A percentile compares a stretch with the other conserved stretches of the same genome.
Conservation (phyloP, 306 rosid genomes). For the Cucurbita maxima region DNA sequence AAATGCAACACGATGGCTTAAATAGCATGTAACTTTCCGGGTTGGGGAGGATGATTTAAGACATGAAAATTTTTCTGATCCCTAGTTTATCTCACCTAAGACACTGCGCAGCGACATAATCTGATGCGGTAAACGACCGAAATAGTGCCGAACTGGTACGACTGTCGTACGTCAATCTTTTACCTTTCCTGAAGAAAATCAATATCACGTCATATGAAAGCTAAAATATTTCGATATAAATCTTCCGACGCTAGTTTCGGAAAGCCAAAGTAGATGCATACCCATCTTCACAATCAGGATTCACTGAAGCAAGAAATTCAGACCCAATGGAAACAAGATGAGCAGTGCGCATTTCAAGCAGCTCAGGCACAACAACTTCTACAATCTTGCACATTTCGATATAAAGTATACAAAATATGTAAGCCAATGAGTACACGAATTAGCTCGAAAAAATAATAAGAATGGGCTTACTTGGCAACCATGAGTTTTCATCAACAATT, state of each 20-base stretch:
- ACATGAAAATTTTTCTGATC: background rate
- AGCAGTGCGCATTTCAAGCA: constrained; percentile 62
- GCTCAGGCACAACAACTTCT: constrained; percentile 80
- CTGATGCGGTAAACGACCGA: constrained; percentile 65
- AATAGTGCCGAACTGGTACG: constrained; percentile 74
- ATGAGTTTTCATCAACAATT: constrained; percentile 36
- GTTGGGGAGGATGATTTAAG: background rate
- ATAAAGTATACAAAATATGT: background rate
- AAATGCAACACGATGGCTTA: too few relatives aligned
- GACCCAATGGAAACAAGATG: constrained; percentile 85
- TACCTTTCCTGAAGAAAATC: constrained; percentile 32
- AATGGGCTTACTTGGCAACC: constrained; percentile 70
- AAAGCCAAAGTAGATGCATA: constrained; percentile 28
- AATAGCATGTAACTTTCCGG: too few relatives aligned
- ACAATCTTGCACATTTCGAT: constrained; percentile 22
- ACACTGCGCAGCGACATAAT: constrained; percentile 77
- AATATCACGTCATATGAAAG: background rate
- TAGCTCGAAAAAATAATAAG: background rate
- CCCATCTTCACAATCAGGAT: constrained; percentile 70
- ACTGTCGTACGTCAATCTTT: constrained; percentile 49
- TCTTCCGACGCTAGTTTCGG: background rate
- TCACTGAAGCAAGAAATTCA: constrained; percentile 41
- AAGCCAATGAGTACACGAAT: constrained; percentile 6
- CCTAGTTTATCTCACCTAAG: constrained; percentile 40
- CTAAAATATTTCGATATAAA: background rate